Conservation (phyloP, 2,329 filamentous ascomycete species). For the Colletotrichum tropicale region DNA sequence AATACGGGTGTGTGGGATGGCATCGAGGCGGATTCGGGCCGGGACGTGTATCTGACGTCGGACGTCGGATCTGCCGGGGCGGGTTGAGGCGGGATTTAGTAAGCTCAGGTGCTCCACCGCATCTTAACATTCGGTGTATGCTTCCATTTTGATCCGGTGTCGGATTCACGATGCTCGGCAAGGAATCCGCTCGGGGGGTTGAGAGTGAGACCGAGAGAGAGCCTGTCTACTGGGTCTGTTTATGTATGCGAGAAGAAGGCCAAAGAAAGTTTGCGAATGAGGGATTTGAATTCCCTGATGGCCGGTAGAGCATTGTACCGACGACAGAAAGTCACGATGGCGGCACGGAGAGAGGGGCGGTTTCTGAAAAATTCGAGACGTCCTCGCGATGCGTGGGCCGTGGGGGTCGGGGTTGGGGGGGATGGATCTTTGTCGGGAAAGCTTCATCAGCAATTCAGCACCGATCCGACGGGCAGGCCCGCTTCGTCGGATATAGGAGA, state of each 20-base stretch:
- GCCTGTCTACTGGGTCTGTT: neutral
- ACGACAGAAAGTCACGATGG: neutral
- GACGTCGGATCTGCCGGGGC: conserved; percentile 11
- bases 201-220: neutral
- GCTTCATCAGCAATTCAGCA: neutral
- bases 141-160: neutral
- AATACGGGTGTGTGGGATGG: neutral
- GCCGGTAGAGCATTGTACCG: neutral
- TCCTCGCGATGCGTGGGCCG: neutral
- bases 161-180: neutral
- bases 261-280: neutral
- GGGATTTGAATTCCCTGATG: neutral
- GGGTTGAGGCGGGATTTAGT: neutral
- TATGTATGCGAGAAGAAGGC: neutral
- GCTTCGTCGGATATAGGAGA: conserved; percentile 12
- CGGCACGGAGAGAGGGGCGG: neutral
- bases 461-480: neutral
- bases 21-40: neutral
- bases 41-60: neutral
- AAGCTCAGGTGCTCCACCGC: neutral
- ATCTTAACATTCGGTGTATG: neutral
- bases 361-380: neutral
- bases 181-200: neutral
- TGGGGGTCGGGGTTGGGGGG: neutral
- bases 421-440: neutral